These are phyloP conservation scores for Malassezia restricta DNA, from an alignment of 1,284 basidiomycete genomes.

Conservation along the genomic window DNA sequence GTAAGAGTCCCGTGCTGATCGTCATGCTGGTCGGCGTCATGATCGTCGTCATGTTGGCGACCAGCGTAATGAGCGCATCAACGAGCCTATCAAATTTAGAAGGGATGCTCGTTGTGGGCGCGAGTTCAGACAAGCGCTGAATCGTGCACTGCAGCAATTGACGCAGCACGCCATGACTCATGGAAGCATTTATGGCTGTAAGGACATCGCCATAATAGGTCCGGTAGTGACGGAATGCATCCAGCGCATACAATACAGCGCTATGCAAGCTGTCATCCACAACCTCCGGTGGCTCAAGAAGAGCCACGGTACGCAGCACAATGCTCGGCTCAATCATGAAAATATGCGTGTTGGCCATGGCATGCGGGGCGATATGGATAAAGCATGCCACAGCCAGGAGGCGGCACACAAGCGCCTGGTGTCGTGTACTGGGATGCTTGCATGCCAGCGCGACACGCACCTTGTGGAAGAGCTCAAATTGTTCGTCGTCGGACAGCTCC, in stretches of 20 bases:
- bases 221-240: constrained; percentile 75
- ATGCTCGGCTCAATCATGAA: constrained; percentile 93
- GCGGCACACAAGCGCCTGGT: constrained; percentile 68
- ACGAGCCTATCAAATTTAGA: constrained; percentile 25
- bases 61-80: constrained; percentile 59
- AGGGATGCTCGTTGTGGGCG: neutral
- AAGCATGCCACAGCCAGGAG: constrained; percentile 78
- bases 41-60: constrained; percentile 75
- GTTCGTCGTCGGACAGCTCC: constrained; percentile 67
- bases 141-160: constrained; percentile 25
- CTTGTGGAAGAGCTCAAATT: constrained; percentile 76
- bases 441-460: constrained; percentile 66
- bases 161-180: constrained; percentile 71
- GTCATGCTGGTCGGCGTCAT: constrained; percentile 79
- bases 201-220: constrained; percentile 73
- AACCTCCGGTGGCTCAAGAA: constrained; percentile 23
- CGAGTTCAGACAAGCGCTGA: neutral
- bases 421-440: constrained; percentile 56
- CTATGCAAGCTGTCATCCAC: constrained; percentile 51
- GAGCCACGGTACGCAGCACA: constrained; percentile 28
- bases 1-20: constrained; percentile 88
- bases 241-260: constrained; percentile 73
- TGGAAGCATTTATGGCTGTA: constrained; percentile 80
- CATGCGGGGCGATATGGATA: constrained; percentile 51
- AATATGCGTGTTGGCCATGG: constrained; percentile 63